These are phyloP conservation scores for Guillardia theta DNA, from an alignment of 78 protist genomes.

Conservation along the genomic window DNA sequence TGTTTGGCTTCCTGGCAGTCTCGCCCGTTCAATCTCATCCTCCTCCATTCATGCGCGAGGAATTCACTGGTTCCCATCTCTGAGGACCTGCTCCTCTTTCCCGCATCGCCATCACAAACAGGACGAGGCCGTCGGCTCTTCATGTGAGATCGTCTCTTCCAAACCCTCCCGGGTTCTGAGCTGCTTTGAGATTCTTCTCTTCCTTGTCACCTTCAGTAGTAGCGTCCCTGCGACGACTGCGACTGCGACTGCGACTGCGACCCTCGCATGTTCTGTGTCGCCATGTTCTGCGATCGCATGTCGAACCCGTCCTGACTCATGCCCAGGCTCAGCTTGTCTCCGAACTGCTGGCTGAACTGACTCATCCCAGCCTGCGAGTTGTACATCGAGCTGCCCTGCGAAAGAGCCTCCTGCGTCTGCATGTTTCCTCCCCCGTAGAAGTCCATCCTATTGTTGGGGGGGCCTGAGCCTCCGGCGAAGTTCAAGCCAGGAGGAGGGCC, in stretches of 20 bases:
- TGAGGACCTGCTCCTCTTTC: background rate
- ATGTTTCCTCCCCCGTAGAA: background rate
- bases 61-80: background rate
- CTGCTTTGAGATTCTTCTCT: background rate
- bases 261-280: background rate
- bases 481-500: background rate
- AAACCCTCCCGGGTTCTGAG: background rate
- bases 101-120: background rate
- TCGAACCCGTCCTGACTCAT: slow-evolving; percentile 3
- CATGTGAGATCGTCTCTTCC: background rate
- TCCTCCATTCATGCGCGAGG: background rate
- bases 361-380: background rate
- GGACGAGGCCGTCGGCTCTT: background rate
- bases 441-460: background rate
- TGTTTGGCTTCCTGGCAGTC: background rate
- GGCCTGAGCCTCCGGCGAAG: background rate
- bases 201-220: background rate
- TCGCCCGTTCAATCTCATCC: background rate
- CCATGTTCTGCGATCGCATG: background rate
- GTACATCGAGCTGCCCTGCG: background rate
- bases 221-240: background rate
- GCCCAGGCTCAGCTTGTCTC: slow-evolving; percentile 10
- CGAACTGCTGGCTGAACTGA: background rate
- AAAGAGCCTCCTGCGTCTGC: background rate
- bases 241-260: background rate